A percentile compares a stretch with the other conserved stretches of the same genome.
These are phyloP conservation scores for Penicillium italicum DNA, from an alignment of 2,329 filamentous ascomycete species.

Conservation along the genomic window DNA sequence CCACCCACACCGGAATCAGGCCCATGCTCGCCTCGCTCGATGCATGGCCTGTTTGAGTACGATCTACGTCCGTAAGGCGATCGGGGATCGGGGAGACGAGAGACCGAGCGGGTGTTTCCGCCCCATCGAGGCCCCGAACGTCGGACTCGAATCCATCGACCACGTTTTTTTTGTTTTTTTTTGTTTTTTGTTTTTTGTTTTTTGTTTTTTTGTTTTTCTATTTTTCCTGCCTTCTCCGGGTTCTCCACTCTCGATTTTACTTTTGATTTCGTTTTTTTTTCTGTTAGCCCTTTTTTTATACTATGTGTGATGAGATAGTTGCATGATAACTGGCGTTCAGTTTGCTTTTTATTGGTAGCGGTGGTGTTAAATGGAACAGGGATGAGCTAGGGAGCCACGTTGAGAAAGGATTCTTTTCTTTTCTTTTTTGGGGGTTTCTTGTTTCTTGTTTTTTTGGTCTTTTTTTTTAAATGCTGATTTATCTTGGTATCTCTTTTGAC, in stretches of 20 bases:
- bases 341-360: constrained; percentile 3
- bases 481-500: neutral
- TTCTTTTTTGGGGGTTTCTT: neutral
- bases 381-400: constrained; percentile 5
- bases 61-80: constrained; percentile 17
- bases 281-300: neutral
- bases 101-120: constrained; percentile 8
- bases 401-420: neutral
- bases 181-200: neutral
- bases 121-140: neutral
- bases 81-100: neutral
- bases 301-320: constrained; percentile 11
- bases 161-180: neutral
- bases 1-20: constrained; percentile 44
- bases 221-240: neutral
- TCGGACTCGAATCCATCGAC: neutral
- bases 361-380: constrained; percentile 6
- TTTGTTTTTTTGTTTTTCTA: neutral
- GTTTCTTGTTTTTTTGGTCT: neutral
- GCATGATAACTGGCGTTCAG: constrained; percentile 10
- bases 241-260: neutral
- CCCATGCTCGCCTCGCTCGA: constrained; percentile 40
- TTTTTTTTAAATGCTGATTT: no score
- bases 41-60: constrained; percentile 26
- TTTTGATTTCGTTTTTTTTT: constrained; percentile 1